These are phyloP conservation scores for Cladosporium cucumerinum DNA, from an alignment of 2,329 filamentous ascomycete species.

Conservation along the genomic window DNA sequence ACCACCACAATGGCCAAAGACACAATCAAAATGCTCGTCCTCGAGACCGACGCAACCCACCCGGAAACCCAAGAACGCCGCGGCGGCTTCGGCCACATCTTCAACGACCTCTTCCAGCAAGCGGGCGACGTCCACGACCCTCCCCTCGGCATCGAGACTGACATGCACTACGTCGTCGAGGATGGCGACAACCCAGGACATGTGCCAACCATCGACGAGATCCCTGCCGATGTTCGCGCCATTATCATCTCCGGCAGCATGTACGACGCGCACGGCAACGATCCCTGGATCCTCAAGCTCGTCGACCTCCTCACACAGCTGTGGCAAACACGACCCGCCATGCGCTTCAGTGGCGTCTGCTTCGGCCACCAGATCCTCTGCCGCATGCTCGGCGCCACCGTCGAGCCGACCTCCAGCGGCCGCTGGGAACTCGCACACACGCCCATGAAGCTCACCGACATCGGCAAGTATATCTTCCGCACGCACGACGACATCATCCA, in stretches of 20 bases:
- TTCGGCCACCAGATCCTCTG: constrained; percentile 50
- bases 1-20: constrained; percentile 19
- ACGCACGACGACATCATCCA: constrained; percentile 35
- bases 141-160: constrained; percentile 53
- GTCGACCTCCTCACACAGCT: constrained; percentile 48
- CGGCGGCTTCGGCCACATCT: constrained; percentile 55
- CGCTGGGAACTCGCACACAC: constrained; percentile 50
- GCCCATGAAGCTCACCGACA: constrained; percentile 38
- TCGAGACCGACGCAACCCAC: constrained; percentile 58
- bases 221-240: constrained; percentile 43
- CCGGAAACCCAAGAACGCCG: constrained; percentile 48
- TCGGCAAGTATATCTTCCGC: constrained; percentile 43
- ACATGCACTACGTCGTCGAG: constrained; percentile 54
- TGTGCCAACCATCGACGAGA: constrained; percentile 48
- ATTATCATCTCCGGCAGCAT: constrained; percentile 48
- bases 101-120: constrained; percentile 50
- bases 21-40: constrained; percentile 49
- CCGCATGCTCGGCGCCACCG: constrained; percentile 41
- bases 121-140: constrained; percentile 54
- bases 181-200: constrained; percentile 40
- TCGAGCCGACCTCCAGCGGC: constrained; percentile 37
- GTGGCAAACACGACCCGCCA: constrained; percentile 50
- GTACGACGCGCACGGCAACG: constrained; percentile 47
- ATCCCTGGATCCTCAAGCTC: constrained; percentile 44
- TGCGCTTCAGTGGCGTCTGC: constrained; percentile 49